Base-by-base conservation (phyloP, 1,284 basidiomycete genomes). In the Cutaneotrichosporon mucoides region DNA sequence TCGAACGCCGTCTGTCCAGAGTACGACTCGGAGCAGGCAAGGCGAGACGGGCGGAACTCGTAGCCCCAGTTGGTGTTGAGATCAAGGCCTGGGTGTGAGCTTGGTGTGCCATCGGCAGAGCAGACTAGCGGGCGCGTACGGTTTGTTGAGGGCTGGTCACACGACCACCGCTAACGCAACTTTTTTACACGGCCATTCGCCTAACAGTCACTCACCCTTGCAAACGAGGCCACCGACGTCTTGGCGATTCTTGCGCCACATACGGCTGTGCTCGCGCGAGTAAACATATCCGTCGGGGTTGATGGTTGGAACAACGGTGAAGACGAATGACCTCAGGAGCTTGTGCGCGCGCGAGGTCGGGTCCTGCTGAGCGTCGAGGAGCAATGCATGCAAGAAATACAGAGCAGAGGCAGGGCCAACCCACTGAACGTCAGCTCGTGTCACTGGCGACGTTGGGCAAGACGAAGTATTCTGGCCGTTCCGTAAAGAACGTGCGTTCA, bases 171-270 rank as follows among this genome's bases (percentile, higher is more conserved):
- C 24, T 24, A 24, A 24, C 24, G 24, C 24, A 24, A 24, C 24
- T 24, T 24, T 24, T 24, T 24, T 24, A 24, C 24, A 24, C 24
- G 3, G 24, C 24, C 24, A 24, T 24, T 24, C 24, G 24, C 24
- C 24, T 24, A 24, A 24, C 24, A 24, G 24, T 24, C 24, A 67
- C 71, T 58, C 49, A 73, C 73, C 66, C 79, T 80, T 44, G 80
- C 77, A 36, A 80, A 63, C 77, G 5, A 66, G 64, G 53, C 65
- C 59, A 13, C 75, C 73, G 15, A 79, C 66, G 8, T 73, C 68
- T 69, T 89, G 87, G 2, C 90, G 82, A 67, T 89, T 92, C 80
- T 93, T 92, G 72, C 88, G 84, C 90, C 90, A 93, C 66, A 88
- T 83, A 1, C 90, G 83, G 60, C 89, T 85, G 24, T 71, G 76